These are phyloP conservation scores for Phaffia australis DNA, from an alignment of 768 basidiomycete species.

Conservation along the genomic window DNA sequence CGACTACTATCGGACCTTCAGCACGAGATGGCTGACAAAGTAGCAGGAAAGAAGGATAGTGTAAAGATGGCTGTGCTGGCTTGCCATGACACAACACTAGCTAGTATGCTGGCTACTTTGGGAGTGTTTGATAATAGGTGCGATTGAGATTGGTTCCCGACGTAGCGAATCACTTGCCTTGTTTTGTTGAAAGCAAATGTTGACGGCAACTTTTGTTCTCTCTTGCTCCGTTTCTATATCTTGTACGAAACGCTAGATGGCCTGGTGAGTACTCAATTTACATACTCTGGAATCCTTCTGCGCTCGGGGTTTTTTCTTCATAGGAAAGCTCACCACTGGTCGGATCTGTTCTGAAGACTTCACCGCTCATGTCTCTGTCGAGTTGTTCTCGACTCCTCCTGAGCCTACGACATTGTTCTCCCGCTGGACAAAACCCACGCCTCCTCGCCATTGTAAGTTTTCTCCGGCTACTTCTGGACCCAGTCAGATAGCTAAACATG, in stretches of 20 bases:
- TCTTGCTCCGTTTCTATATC: background rate
- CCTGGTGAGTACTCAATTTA: background rate
- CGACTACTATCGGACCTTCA: background rate
- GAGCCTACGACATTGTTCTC: background rate
- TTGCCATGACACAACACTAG: conserved; percentile 35
- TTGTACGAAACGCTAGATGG: conserved; percentile 1
- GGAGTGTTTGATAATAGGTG: conserved; percentile 26
- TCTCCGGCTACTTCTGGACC: conserved; percentile 40
- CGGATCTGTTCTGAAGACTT: conserved; percentile 58
- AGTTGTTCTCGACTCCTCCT: conserved; percentile 49
- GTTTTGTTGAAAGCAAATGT: background rate
- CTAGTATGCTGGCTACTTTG: conserved; percentile 28
- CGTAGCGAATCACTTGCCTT: background rate
- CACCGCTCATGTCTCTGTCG: conserved; percentile 61
- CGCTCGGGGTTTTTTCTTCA: background rate
- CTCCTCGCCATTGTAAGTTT: conserved; percentile 47
- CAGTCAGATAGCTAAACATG: background rate
- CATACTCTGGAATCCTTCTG: background rate
- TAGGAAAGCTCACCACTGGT: background rate
- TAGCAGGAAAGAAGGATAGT: conserved; percentile 1
- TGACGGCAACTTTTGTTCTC: background rate
- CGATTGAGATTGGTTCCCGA: background rate
- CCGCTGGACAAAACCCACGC: background rate
- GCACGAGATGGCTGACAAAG: background rate
- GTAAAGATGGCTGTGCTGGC: conserved; percentile 37